Evolutionary conservation across 306 rosid species (phyloP).

Genomic region (Cicer judaicum): DNA sequence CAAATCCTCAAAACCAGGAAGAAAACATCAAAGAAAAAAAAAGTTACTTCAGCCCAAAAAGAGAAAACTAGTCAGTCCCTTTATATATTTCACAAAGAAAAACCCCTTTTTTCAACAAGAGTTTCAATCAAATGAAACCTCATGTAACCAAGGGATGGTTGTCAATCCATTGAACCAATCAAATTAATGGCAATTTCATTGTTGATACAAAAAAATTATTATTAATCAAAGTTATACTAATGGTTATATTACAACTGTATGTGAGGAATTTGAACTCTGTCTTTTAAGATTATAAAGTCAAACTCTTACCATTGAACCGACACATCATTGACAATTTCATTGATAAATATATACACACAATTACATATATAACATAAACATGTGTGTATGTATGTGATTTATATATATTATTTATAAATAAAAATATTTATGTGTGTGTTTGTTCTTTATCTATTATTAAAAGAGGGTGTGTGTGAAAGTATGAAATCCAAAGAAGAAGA

Average conservation of each 20-base stretch:
- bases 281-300: too few species aligned
- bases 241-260: too few species aligned
- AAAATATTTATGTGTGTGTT: not conserved
- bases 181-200: constrained; percentile 4
- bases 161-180: constrained; percentile 31
- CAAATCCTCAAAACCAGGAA: constrained; percentile 32
- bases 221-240: too few species aligned
- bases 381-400: not conserved
- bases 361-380: not conserved
- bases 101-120: constrained; percentile 16
- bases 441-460: not conserved
- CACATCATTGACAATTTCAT: not conserved
- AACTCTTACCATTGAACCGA: too few species aligned
- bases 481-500: constrained; percentile 14
- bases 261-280: too few species aligned
- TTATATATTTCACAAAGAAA: constrained; percentile 11
- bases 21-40: constrained; percentile 31
- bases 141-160: constrained; percentile 21
- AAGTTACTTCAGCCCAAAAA: not conserved
- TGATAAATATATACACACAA: not conserved
- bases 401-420: not conserved
- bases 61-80: constrained; percentile 20
- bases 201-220: too few species aligned
- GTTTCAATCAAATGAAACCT: constrained; percentile 33
- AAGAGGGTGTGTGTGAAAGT: not conserved